Evolutionary conservation across 495 filamentous ascomycete species (phyloP).

Genomic region (Tuber brumale): DNA sequence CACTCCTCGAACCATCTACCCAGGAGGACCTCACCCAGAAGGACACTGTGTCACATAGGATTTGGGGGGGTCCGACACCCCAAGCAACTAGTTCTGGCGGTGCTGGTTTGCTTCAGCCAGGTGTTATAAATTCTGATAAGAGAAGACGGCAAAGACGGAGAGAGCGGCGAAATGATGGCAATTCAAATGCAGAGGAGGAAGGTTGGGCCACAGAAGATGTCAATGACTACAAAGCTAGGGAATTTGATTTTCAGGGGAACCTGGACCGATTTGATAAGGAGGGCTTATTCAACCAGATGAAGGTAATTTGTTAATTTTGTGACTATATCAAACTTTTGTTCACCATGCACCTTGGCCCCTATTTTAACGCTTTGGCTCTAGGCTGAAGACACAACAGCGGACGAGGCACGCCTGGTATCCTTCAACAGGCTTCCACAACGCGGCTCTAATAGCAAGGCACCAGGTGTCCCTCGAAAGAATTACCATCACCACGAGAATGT

Average conservation of each 20-base stretch:
- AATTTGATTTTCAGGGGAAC: conserved; percentile 86
- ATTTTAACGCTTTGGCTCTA: conserved; percentile 13
- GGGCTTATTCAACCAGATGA: conserved; percentile 77
- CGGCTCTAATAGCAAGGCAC: conserved; percentile 50
- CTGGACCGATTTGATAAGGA: conserved; percentile 92
- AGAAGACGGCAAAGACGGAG: conserved; percentile 53
- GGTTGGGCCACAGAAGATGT: conserved; percentile 97
- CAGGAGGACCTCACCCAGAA: conserved; percentile 31
- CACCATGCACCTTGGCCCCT: not conserved
- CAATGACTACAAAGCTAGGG: conserved; percentile 90
- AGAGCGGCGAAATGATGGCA: conserved; percentile 49
- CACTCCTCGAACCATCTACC: conserved; percentile 13
- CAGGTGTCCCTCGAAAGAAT: conserved; percentile 80
- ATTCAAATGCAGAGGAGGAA: conserved; percentile 56
- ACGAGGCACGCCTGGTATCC: conserved; percentile 79
- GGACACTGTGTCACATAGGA: conserved; percentile 34
- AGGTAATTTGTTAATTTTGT: conserved; percentile 42
- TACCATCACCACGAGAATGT: conserved; percentile 89
- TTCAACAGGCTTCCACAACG: conserved; percentile 68
- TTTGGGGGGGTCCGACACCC: conserved; percentile 36
- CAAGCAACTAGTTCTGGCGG: conserved; percentile 19
- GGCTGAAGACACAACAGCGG: conserved; percentile 77
- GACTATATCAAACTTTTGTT: not conserved
- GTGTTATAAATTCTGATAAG: conserved; percentile 43
- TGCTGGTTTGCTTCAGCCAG: conserved; percentile 20